Evolutionary conservation across 148 eudicot genomes (phyloP).

Genomic region (Fagopyrum tataricum): DNA sequence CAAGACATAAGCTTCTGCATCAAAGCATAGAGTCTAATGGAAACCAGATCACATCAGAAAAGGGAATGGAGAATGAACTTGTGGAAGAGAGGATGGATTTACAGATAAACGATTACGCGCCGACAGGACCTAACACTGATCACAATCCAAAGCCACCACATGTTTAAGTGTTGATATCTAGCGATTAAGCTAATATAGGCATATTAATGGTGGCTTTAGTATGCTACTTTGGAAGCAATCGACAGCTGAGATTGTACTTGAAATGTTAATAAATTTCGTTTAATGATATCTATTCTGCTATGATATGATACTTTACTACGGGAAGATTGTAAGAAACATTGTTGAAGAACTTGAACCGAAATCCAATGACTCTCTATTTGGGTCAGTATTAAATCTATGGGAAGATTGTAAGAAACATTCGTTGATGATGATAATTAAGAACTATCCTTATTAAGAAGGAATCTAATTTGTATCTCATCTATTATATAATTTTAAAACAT

Average conservation of each 20-base stretch:
- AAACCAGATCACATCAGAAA: slow-evolving; percentile 13
- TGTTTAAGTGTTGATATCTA: background rate
- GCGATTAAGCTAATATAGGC: background rate
- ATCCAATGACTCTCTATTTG: too few species aligned
- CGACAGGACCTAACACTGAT: slow-evolving; percentile 35
- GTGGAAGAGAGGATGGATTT: slow-evolving; percentile 25
- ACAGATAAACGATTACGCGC: slow-evolving; percentile 39
- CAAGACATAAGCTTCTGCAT: background rate
- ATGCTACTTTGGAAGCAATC: background rate
- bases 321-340: too few species aligned
- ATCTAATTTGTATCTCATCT: too few species aligned
- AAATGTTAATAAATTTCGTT: background rate
- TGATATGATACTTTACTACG: background rate
- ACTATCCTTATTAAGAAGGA: too few species aligned
- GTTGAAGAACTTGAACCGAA: too few species aligned
- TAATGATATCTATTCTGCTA: background rate
- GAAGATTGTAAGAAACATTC: too few species aligned
- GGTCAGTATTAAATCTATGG: too few species aligned
- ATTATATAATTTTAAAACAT: too few species aligned
- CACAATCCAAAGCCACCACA: slow-evolving; percentile 44
- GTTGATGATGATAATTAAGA: too few species aligned
- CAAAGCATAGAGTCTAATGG: background rate
- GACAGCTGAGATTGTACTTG: background rate
- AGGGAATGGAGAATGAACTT: slow-evolving; percentile 13
- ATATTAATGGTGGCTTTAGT: background rate